phyloP scores from a whole-genome alignment of 2,329 filamentous ascomycete genomes.

The Cadophora sp. region DNA sequence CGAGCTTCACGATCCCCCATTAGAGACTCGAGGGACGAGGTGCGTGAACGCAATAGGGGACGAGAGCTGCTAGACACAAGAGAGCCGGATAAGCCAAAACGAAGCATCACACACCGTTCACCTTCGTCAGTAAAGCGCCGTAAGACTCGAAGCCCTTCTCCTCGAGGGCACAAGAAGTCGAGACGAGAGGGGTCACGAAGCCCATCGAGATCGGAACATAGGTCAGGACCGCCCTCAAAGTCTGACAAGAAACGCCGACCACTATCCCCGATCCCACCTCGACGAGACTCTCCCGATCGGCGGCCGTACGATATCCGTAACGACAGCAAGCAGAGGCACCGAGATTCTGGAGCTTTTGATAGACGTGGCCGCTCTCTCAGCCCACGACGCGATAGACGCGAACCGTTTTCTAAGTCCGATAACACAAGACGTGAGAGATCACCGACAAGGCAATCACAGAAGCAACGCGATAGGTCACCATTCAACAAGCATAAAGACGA shows the following conservation, averaged over 20 bases:
- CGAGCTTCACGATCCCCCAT: conserved; percentile 41
- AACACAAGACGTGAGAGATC: conserved; percentile 19
- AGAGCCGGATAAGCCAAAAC: conserved; percentile 43
- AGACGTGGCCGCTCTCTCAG: conserved; percentile 41
- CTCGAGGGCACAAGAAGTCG: conserved; percentile 43
- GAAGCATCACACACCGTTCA: conserved; percentile 39
- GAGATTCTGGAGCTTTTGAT: conserved; percentile 37
- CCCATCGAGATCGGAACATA: conserved; percentile 38
- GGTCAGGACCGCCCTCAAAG: conserved; percentile 32
- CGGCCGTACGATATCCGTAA: conserved; percentile 31
- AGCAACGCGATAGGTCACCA: conserved; percentile 35
- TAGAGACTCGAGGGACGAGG: conserved; percentile 42
- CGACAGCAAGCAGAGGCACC: conserved; percentile 35
- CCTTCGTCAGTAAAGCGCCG: conserved; percentile 44
- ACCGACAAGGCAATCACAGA: conserved; percentile 21
- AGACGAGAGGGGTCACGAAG: conserved; percentile 42
- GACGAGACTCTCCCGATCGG: conserved; percentile 40
- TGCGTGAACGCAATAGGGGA: conserved; percentile 45
- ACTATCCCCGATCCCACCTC: conserved; percentile 39
- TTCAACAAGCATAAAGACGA: conserved; percentile 31
- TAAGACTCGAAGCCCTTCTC: conserved; percentile 44
- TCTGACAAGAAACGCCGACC: conserved; percentile 39
- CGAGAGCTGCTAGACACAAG: conserved; percentile 45
- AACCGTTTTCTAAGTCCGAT: conserved; percentile 19
- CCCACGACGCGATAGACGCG: conserved; percentile 36